A percentile compares a stretch with the other conserved stretches of the same genome.
Conservation (phyloP, 139 green algal species). For the Chlorella sp. region DNA sequence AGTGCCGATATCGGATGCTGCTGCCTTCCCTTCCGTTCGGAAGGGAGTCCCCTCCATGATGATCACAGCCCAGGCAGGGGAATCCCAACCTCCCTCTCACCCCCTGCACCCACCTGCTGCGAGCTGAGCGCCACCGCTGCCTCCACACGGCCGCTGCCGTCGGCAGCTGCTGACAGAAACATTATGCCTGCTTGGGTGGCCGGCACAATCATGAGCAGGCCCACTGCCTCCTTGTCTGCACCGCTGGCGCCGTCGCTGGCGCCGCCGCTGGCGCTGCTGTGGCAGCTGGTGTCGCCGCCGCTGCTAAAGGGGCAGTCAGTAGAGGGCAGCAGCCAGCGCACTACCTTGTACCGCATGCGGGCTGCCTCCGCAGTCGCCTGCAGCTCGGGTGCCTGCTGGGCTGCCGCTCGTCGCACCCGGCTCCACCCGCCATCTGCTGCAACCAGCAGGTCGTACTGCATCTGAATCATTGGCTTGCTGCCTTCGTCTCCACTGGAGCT, state of each 20-base stretch:
- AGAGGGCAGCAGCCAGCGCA: not conserved
- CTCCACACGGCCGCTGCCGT: not conserved
- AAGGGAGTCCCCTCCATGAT: too few relatives aligned
- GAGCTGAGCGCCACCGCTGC: not conserved
- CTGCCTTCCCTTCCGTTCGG: too few relatives aligned
- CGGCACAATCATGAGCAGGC: too few relatives aligned
- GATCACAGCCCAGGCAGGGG: too few relatives aligned
- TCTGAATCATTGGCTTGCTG: not conserved
- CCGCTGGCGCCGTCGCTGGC: not conserved
- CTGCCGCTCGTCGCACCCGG: slow-evolving; percentile 4
- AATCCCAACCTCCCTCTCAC: too few relatives aligned
- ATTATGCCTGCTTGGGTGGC: not conserved
- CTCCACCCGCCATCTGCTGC: slow-evolving; percentile 1
- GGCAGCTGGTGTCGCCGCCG: not conserved
- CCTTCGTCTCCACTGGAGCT: not conserved
- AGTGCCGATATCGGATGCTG: too few relatives aligned
- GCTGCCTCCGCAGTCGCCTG: not conserved
- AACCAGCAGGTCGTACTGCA: slow-evolving; percentile 12
- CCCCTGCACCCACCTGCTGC: not conserved
- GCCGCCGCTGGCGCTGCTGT: not conserved
- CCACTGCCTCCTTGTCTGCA: not conserved
- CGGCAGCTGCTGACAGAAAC: not conserved
- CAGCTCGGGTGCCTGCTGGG: not conserved
- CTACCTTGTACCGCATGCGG: not conserved
- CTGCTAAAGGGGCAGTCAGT: not conserved